These are phyloP conservation scores for Dothideomycetes sp. DNA, from an alignment of 2,329 filamentous ascomycete genomes.

Conservation along the genomic window DNA sequence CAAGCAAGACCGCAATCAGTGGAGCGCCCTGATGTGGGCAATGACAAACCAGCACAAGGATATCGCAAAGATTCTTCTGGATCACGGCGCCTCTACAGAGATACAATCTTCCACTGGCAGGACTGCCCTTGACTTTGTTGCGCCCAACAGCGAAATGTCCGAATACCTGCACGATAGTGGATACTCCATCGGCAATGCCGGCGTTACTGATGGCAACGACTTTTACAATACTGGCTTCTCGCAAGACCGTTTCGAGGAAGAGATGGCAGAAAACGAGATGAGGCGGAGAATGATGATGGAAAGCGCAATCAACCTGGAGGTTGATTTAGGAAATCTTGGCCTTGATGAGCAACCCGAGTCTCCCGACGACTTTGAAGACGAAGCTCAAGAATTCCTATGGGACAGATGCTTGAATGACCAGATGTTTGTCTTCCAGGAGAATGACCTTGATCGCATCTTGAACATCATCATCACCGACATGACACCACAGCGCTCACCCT, in stretches of 20 bases:
- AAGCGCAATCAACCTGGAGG: slow-evolving; percentile 90
- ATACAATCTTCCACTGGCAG: slow-evolving; percentile 89
- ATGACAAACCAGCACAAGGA: slow-evolving; percentile 98
- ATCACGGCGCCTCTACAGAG: slow-evolving; percentile 90
- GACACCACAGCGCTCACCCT: slow-evolving; percentile 87
- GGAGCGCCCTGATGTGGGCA: slow-evolving; percentile 98
- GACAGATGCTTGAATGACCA: slow-evolving; percentile 88
- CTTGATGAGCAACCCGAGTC: slow-evolving; percentile 94
- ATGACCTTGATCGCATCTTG: slow-evolving; percentile 80
- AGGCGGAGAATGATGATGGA: slow-evolving; percentile 98
- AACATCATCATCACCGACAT: slow-evolving; percentile 96
- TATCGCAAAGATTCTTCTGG: slow-evolving; percentile 84
- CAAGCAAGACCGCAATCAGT: slow-evolving; percentile 88
- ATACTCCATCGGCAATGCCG: slow-evolving; percentile 74
- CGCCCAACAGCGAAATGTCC: slow-evolving; percentile 91
- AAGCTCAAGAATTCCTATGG: slow-evolving; percentile 88
- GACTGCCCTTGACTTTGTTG: slow-evolving; percentile 90
- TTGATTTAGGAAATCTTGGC: slow-evolving; percentile 88
- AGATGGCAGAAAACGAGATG: slow-evolving; percentile 93
- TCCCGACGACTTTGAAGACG: slow-evolving; percentile 70
- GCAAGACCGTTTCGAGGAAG: slow-evolving; percentile 90
- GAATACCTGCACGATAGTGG: slow-evolving; percentile 92
- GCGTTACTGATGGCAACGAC: slow-evolving; percentile 55
- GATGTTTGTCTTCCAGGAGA: slow-evolving; percentile 99
- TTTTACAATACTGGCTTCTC: slow-evolving; percentile 90